Conservation (phyloP, 768 basidiomycete species). For the Phlegmacium glaucopus region DNA sequence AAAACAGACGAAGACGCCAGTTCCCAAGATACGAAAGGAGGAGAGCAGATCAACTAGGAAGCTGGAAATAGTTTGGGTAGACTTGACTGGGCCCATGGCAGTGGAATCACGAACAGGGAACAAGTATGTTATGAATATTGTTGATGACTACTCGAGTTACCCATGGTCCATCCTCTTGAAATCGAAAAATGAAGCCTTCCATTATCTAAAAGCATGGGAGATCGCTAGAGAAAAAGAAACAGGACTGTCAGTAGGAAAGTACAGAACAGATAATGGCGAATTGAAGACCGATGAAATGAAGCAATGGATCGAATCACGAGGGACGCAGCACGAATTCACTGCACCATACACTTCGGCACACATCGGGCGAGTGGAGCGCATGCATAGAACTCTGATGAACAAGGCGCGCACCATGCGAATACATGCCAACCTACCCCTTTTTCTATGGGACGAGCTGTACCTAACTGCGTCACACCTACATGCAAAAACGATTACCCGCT, state of each 20-base stretch:
- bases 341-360: constrained; percentile 28
- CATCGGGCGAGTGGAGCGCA: constrained; percentile 31
- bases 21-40: constrained; percentile 24
- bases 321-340: constrained; percentile 14
- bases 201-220: too few species aligned
- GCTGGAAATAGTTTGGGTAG: constrained; percentile 25
- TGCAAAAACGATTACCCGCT: constrained; percentile 6
- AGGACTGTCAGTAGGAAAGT: too few species aligned
- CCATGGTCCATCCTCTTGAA: too few species aligned
- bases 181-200: too few species aligned
- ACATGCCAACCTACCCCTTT: constrained; percentile 17
- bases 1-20: constrained; percentile 26
- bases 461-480: constrained; percentile 24
- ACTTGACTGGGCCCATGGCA: constrained; percentile 24
- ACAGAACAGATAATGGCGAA: too few species aligned
- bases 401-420: constrained; percentile 23
- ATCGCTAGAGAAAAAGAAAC: too few species aligned
- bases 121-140: too few species aligned
- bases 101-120: too few species aligned
- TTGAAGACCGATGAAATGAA: too few species aligned
- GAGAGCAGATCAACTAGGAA: constrained; percentile 14
- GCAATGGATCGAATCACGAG: neutral
- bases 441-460: constrained; percentile 32
- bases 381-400: constrained; percentile 28
- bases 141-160: too few species aligned